Evolutionary conservation across 352 stramenopile species (phyloP).

Genomic region (Blastocystis sp.): DNA sequence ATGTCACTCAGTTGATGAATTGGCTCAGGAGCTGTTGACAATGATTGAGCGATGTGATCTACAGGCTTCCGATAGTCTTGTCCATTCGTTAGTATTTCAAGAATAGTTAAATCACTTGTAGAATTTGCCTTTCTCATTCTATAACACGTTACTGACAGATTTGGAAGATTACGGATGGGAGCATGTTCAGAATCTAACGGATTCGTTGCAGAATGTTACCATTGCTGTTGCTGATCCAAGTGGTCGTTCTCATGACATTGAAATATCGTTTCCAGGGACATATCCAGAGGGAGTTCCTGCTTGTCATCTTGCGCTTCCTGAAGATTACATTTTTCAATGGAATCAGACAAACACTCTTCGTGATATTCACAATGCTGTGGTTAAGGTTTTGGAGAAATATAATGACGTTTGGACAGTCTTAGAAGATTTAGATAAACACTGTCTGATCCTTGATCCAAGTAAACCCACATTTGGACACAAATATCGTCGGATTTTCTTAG

Average conservation of each 20-base stretch:
- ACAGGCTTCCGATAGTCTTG: neutral
- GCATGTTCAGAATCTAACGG: neutral
- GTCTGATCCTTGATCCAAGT: conserved; percentile 23
- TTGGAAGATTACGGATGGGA: conserved; percentile 26
- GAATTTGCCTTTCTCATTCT: conserved; percentile 2
- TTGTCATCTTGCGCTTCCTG: conserved; percentile 34
- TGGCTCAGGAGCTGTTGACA: neutral
- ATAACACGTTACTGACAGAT: neutral
- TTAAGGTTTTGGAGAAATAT: neutral
- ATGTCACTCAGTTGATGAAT: conserved; percentile 12
- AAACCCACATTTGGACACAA: conserved; percentile 52
- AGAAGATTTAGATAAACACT: conserved; percentile 30
- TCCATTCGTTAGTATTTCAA: neutral
- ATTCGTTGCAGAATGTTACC: neutral
- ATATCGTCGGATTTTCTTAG: conserved; percentile 23
- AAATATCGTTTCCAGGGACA: neutral
- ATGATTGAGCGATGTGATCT: conserved; percentile 6
- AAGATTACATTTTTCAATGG: conserved; percentile 11
- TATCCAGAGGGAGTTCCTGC: conserved; percentile 19
- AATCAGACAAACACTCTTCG: neutral
- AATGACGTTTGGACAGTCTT: conserved; percentile 23
- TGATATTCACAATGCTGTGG: neutral
- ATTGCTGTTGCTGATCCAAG: neutral
- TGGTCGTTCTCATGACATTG: conserved; percentile 15
- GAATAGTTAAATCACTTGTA: neutral